Conservation (phyloP, 495 filamentous ascomycete species). For the Neurospora tetraspora region DNA sequence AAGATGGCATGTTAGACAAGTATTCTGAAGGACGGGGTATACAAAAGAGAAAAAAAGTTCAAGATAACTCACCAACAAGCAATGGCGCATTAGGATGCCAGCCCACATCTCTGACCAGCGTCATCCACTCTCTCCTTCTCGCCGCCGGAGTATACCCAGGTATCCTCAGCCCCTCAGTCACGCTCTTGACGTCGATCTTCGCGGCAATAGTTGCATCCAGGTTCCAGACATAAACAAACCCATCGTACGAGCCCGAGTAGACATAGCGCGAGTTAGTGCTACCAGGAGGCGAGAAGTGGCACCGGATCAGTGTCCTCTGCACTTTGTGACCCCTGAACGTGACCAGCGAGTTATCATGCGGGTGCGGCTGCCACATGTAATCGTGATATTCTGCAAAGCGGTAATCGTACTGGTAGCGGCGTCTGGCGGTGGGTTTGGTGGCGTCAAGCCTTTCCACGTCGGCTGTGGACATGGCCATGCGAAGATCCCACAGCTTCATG, state of each 20-base stretch:
- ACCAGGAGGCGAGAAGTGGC: slow-evolving; percentile 85
- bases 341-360: slow-evolving; percentile 82
- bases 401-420: slow-evolving; percentile 75
- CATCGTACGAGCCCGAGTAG: slow-evolving; percentile 82
- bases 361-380: slow-evolving; percentile 60
- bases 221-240: slow-evolving; percentile 85
- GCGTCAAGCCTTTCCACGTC: slow-evolving; percentile 44
- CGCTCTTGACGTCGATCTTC: slow-evolving; percentile 63
- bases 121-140: slow-evolving; percentile 46
- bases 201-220: slow-evolving; percentile 81
- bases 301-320: slow-evolving; percentile 81
- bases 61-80: slow-evolving; percentile 58
- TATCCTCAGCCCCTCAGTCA: slow-evolving; percentile 35
- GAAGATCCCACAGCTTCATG: slow-evolving; percentile 95
- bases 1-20: neutral
- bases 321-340: slow-evolving; percentile 88
- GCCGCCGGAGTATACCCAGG: slow-evolving; percentile 1
- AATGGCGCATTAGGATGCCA: slow-evolving; percentile 92
- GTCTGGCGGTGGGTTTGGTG: slow-evolving; percentile 27
- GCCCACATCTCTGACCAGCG: slow-evolving; percentile 82
- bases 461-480: slow-evolving; percentile 65
- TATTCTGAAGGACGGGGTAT: neutral
- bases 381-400: slow-evolving; percentile 63
- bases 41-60: neutral
- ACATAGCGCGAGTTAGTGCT: slow-evolving; percentile 90